A percentile compares a stretch with the other conserved stretches of the same genome.
Evolutionary conservation across 805 yeast genomes (phyloP).

Genomic region (Wickerhamia fluorescens): DNA sequence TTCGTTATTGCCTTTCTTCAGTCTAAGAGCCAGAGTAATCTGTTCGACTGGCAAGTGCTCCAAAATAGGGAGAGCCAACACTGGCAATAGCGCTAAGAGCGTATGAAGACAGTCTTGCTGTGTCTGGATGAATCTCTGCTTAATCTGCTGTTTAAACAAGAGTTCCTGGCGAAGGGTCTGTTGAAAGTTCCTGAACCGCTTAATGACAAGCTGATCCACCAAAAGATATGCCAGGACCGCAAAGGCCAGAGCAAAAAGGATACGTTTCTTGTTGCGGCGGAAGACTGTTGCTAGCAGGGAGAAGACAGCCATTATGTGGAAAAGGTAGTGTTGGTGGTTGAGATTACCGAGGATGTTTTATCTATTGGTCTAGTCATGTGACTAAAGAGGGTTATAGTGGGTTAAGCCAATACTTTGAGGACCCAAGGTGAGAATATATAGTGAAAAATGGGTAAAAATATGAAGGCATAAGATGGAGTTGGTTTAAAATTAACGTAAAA

Average conservation of each 20-base stretch:
- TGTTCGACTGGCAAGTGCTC: constrained; percentile 62
- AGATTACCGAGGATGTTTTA: constrained; percentile 1
- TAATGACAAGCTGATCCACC: constrained; percentile 32
- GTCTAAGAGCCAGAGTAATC: constrained; percentile 62
- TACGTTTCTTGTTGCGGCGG: constrained; percentile 32
- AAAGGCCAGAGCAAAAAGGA: constrained; percentile 26
- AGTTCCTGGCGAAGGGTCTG: constrained; percentile 34
- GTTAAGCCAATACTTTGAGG: too few species aligned
- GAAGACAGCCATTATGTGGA: constrained; percentile 29
- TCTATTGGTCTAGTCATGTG: too few species aligned
- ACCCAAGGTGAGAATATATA: too few species aligned
- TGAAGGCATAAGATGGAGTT: too few species aligned
- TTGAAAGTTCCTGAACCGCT: constrained; percentile 33
- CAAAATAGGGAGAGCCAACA: constrained; percentile 58
- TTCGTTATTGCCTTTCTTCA: constrained; percentile 38
- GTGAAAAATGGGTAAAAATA: too few species aligned
- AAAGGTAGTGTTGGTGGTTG: too few species aligned
- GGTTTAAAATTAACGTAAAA: too few species aligned
- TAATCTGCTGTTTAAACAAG: constrained; percentile 45
- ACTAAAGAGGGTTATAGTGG: too few species aligned
- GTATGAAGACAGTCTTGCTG: constrained; percentile 87
- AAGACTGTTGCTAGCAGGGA: constrained; percentile 34
- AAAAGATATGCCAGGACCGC: constrained; percentile 30
- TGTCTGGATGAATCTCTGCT: constrained; percentile 81
- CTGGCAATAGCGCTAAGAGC: constrained; percentile 74